Percentiles rank a stretch among this genome's conserved stretches.
These are phyloP conservation scores for Schizosaccharomyces cryophilus DNA, from an alignment of 805 yeast genomes.

Conservation along the genomic window DNA sequence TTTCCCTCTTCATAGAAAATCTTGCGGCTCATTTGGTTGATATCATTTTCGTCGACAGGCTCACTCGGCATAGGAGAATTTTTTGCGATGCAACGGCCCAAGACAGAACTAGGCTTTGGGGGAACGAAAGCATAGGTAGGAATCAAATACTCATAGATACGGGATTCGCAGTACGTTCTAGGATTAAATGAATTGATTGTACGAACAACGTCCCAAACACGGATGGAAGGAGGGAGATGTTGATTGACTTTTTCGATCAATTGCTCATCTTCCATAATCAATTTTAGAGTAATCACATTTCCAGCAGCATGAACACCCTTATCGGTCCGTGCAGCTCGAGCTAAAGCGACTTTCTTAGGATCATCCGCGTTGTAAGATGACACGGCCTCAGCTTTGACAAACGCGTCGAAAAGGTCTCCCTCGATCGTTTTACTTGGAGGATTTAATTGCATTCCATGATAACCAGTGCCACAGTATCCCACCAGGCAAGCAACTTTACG, in stretches of 20 bases:
- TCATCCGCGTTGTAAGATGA: constrained; percentile 71
- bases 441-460: constrained; percentile 86
- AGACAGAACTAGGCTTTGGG: constrained; percentile 54
- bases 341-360: constrained; percentile 56
- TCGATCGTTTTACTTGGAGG: constrained; percentile 78
- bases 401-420: constrained; percentile 64
- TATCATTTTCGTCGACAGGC: not conserved
- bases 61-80: not conserved
- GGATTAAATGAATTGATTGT: constrained; percentile 83
- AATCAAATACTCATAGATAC: constrained; percentile 77
- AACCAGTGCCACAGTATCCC: constrained; percentile 91
- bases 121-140: constrained; percentile 80
- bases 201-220: constrained; percentile 82
- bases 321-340: constrained; percentile 43
- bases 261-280: constrained; percentile 63
- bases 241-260: constrained; percentile 50
- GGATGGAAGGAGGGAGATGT: constrained; percentile 57
- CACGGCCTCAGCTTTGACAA: constrained; percentile 68
- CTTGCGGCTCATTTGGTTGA: not conserved
- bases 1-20: not conserved
- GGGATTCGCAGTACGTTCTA: constrained; percentile 83
- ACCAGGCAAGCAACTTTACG: constrained; percentile 71
- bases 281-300: constrained; percentile 59
- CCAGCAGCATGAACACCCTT: constrained; percentile 98
- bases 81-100: constrained; percentile 15